Conservation (phyloP, 2,329 filamentous ascomycete genomes). For the Pseudogymnoascus sp. region DNA sequence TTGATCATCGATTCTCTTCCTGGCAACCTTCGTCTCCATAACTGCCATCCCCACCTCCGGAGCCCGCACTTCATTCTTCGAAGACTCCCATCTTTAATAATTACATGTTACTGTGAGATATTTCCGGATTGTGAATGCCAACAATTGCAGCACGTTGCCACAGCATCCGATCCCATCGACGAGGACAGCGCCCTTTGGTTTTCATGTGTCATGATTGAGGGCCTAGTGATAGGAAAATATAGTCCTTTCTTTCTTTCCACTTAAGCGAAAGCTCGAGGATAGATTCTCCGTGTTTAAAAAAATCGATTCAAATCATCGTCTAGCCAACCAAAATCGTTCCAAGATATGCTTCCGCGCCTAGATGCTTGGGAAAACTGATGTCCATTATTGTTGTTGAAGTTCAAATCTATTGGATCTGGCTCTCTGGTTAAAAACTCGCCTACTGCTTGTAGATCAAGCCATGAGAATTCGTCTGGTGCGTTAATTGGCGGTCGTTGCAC, state of each 20-base stretch:
- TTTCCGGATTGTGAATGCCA: background rate
- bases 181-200: background rate
- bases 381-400: background rate
- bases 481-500: slow-evolving; percentile 33
- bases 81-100: background rate
- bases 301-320: background rate
- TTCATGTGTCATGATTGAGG: background rate
- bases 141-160: background rate
- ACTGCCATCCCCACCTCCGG: background rate
- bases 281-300: background rate
- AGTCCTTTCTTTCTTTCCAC: background rate
- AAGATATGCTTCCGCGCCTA: background rate
- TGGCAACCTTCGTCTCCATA: background rate
- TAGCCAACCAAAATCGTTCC: background rate
- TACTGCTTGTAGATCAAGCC: slow-evolving; percentile 53
- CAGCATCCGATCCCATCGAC: background rate
- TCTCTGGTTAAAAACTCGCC: slow-evolving; percentile 48
- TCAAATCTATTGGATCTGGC: slow-evolving; percentile 21
- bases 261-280: background rate
- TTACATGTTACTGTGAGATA: background rate
- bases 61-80: background rate
- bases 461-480: slow-evolving; percentile 51
- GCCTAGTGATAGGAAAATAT: background rate
- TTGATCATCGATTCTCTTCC: background rate
- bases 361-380: background rate